phyloP scores from a whole-genome alignment of 768 basidiomycete species.

The Trametes elegans region DNA sequence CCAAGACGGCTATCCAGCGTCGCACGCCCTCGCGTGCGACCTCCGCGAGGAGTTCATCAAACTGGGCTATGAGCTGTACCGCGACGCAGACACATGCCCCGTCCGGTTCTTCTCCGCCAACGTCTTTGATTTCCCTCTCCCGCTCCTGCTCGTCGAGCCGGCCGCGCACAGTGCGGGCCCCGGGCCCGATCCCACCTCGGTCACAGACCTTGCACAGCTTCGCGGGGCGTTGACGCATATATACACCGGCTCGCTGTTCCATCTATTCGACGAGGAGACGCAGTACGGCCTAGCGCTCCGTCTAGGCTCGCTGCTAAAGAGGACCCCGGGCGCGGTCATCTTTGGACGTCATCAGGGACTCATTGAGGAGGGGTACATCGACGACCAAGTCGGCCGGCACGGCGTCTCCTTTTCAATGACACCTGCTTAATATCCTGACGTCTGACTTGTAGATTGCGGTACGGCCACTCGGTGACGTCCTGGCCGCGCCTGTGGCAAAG shows the following conservation, averaged over 20 bases:
- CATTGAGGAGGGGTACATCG: constrained; percentile 25
- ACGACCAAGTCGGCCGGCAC: constrained; percentile 29
- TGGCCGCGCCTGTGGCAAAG: constrained; percentile 32
- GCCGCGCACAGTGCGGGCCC: no score
- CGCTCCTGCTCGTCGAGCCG: not conserved
- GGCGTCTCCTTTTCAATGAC: not conserved
- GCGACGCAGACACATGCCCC: constrained; percentile 21
- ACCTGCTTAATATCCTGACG: not conserved
- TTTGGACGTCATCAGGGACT: constrained; percentile 35
- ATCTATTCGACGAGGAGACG: constrained; percentile 34
- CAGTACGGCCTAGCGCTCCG: constrained; percentile 33
- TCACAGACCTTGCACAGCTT: constrained; percentile 25
- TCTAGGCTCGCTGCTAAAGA: constrained; percentile 26
- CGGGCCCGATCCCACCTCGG: not conserved
- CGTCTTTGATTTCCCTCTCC: constrained; percentile 27
- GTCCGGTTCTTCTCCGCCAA: constrained; percentile 33
- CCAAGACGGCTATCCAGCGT: constrained; percentile 31
- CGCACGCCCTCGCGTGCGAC: constrained; percentile 30
- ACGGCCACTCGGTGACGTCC: constrained; percentile 31
- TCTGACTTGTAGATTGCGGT: constrained; percentile 22
- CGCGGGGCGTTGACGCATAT: constrained; percentile 28
- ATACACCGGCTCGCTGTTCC: constrained; percentile 35
- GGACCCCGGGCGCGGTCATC: constrained; percentile 25
- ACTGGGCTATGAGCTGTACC: constrained; percentile 30
- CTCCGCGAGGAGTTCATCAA: constrained; percentile 31